phyloP scores from a whole-genome alignment of 2,329 filamentous ascomycete species.

The Aspergillus phoenicis region DNA sequence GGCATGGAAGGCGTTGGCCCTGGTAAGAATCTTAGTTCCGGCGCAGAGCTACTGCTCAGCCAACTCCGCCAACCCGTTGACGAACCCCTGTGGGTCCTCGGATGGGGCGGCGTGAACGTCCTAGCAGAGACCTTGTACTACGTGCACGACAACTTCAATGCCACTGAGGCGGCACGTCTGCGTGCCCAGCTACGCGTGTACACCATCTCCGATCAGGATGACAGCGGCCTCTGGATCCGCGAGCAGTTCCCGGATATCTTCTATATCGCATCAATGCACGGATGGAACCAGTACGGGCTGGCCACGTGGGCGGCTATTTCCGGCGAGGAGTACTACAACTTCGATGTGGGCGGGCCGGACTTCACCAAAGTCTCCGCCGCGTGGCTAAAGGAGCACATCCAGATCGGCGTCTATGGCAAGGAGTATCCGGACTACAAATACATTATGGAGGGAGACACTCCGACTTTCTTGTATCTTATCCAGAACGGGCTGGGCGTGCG shows the following conservation, averaged over 20 bases:
- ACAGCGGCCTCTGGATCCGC: slow-evolving; percentile 59
- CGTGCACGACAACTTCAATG: slow-evolving; percentile 23
- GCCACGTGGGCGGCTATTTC: slow-evolving; percentile 61
- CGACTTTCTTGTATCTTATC: slow-evolving; percentile 44
- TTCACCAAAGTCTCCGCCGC: slow-evolving; percentile 50
- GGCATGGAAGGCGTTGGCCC: slow-evolving; percentile 43
- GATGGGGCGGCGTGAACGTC: slow-evolving; percentile 58
- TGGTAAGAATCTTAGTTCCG: slow-evolving; percentile 43
- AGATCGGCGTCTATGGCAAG: slow-evolving; percentile 52
- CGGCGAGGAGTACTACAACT: slow-evolving; percentile 50
- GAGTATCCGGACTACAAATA: slow-evolving; percentile 52
- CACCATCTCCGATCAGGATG: slow-evolving; percentile 62
- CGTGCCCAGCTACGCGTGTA: slow-evolving; percentile 52
- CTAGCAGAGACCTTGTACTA: slow-evolving; percentile 54
- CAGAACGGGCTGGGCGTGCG: slow-evolving; percentile 45
- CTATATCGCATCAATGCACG: slow-evolving; percentile 59
- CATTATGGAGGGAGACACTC: slow-evolving; percentile 55
- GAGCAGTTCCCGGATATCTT: slow-evolving; percentile 57
- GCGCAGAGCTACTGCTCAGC: slow-evolving; percentile 49
- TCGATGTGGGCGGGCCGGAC: slow-evolving; percentile 54
- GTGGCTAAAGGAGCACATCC: slow-evolving; percentile 58
- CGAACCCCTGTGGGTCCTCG: slow-evolving; percentile 55
- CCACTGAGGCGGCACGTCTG: slow-evolving; percentile 32
- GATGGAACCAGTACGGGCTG: slow-evolving; percentile 57
- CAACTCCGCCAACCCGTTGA: slow-evolving; percentile 37